Base-by-base conservation (phyloP, 306 rosid genomes). In the Oxytropis ochrocephala region DNA sequence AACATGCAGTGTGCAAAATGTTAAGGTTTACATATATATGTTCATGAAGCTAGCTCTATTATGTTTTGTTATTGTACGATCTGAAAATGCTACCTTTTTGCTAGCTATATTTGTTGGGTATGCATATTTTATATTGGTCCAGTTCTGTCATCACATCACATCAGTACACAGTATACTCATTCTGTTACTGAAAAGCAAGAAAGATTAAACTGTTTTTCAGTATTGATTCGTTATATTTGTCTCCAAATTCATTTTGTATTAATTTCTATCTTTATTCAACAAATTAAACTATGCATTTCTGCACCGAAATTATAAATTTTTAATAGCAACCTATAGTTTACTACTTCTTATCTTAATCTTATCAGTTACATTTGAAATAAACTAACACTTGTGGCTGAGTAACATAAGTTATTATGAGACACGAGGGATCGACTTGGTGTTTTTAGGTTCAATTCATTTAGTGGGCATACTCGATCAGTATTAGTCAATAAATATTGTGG, bases 1-100 rank as follows among this genome's bases (percentile, higher is more conserved):
- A n/a, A n/a, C 78, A 53, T 64, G 57, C 42, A 52, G 42, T 16
- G 57, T 70, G 64, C 4, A n/a, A 49, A 13, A 3, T n/a, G 61
- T 50, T 18, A 2, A 38, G 13, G 43, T 11, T 63, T 72, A 35
- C 21, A 3, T 18, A 24, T 24, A 12, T 12, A 27, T 54, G n/a
- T 33, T 46, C 52, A n/a, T 43, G 14, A 41, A 39, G 51, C 4
- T 24, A 4, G 51, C 4, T 24, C 4, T 32, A 65, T 8, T 42
- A 19, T 54, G 47, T 8, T 44, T 42, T 43, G 11, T 39, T 38
- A 53, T 53, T 64, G 44, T 54, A 21, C 42, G 24, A 27, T 21
- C 30, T 5, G 10, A 24, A 10, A 8, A 3, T 35, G 65, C 1
- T 3, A 35, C 13, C 27, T 38, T 38, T 67, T 55, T 42, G 43